phyloP scores from a whole-genome alignment of 1,284 basidiomycete species.

The Fomitopsis pinicola region DNA sequence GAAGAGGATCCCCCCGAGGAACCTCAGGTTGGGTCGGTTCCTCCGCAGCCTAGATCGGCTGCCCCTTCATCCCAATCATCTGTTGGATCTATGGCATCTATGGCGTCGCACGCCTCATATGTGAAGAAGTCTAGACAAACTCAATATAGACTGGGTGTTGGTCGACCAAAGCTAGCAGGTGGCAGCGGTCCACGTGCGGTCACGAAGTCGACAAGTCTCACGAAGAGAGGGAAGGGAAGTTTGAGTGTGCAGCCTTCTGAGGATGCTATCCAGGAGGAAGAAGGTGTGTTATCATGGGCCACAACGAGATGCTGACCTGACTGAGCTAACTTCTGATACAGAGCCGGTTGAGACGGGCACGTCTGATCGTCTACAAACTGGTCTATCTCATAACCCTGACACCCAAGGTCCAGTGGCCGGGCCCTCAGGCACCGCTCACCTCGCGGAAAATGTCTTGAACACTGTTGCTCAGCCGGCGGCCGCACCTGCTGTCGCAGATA shows the following conservation, averaged over 20 bases:
- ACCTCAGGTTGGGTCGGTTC: slow-evolving; percentile 2
- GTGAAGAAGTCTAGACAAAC: slow-evolving; percentile 67
- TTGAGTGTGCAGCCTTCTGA: slow-evolving; percentile 46
- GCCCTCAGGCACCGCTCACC: slow-evolving; percentile 22
- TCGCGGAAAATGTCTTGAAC: slow-evolving; percentile 2
- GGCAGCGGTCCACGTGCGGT: slow-evolving; percentile 57
- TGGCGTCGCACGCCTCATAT: too few species aligned
- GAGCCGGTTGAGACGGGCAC: background rate
- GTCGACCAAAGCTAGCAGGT: slow-evolving; percentile 58
- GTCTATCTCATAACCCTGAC: background rate
- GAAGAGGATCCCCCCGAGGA: slow-evolving; percentile 28
- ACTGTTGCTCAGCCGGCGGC: background rate
- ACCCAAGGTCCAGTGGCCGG: slow-evolving; percentile 20
- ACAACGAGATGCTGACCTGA: background rate
- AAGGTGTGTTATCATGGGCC: background rate
- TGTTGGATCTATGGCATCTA: slow-evolving; percentile 22
- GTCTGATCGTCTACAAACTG: background rate
- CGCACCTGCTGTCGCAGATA: background rate
- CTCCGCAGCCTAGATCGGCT: slow-evolving; percentile 7
- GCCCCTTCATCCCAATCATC: slow-evolving; percentile 24
- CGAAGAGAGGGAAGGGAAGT: slow-evolving; percentile 46
- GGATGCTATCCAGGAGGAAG: slow-evolving; percentile 55
- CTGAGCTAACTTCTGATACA: background rate
- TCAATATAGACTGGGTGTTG: slow-evolving; percentile 67
- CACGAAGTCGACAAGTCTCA: slow-evolving; percentile 52